These are phyloP conservation scores for Diacronema lutheri DNA, from an alignment of 78 protist genomes.

Conservation along the genomic window DNA sequence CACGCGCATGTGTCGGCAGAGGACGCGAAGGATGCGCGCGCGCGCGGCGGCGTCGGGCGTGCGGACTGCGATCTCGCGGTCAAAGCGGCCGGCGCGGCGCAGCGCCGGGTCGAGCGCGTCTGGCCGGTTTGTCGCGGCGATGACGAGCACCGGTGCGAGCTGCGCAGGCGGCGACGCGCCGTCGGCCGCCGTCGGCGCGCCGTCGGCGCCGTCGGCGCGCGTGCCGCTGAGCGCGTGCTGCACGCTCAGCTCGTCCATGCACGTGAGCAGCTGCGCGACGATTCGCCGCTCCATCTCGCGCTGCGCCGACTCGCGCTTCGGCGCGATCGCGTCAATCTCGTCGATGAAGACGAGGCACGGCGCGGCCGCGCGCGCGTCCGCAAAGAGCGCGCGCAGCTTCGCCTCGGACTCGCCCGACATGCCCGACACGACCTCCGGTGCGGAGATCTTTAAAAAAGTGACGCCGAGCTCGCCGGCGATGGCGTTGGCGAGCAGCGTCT, in stretches of 20 bases:
- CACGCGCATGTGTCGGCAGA: slow-evolving; percentile 6
- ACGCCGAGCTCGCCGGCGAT: slow-evolving; percentile 83
- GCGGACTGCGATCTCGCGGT: slow-evolving; percentile 52
- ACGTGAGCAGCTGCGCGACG: slow-evolving; percentile 95
- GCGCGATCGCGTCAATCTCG: slow-evolving; percentile 96
- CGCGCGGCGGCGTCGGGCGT: slow-evolving; percentile 80
- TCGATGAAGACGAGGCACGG: slow-evolving; percentile 95
- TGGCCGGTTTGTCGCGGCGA: slow-evolving; percentile 72
- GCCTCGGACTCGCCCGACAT: slow-evolving; percentile 94
- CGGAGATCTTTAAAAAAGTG: slow-evolving; percentile 71
- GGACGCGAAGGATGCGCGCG: neutral
- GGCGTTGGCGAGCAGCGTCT: slow-evolving; percentile 87
- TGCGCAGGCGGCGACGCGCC: neutral
- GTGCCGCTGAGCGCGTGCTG: neutral
- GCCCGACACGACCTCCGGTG: slow-evolving; percentile 92
- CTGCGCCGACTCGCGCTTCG: slow-evolving; percentile 88
- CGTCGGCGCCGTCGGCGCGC: neutral
- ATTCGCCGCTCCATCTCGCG: slow-evolving; percentile 96
- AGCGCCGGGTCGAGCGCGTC: slow-evolving; percentile 91
- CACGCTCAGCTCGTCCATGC: slow-evolving; percentile 77
- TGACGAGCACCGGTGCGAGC: neutral
- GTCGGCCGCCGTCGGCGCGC: neutral
- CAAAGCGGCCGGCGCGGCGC: slow-evolving; percentile 94
- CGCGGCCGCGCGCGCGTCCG: slow-evolving; percentile 41
- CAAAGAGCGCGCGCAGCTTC: slow-evolving; percentile 45